Conservation (phyloP, 2,329 filamentous ascomycete genomes). For the Westerdykella sp. region DNA sequence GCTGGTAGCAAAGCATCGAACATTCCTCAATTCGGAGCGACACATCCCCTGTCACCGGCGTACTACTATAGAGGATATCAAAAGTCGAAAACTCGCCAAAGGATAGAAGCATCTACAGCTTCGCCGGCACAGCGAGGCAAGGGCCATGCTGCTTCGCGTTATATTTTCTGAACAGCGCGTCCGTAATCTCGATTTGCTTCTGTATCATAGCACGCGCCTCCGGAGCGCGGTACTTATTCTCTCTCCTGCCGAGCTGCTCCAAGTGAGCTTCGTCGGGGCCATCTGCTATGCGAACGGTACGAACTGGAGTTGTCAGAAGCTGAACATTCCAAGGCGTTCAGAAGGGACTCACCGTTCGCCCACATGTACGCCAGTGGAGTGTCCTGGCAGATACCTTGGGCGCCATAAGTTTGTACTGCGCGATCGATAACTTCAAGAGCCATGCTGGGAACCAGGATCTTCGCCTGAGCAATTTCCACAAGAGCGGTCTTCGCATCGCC, state of each 20-base stretch:
- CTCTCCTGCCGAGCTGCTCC: constrained; percentile 67
- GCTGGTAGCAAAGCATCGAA: too few species aligned
- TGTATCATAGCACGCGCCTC: constrained; percentile 54
- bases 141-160: constrained; percentile 17
- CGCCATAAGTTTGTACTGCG: constrained; percentile 83
- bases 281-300: constrained; percentile 77
- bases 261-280: constrained; percentile 83
- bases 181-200: constrained; percentile 57
- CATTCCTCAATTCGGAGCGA: too few species aligned
- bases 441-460: constrained; percentile 77
- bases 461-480: constrained; percentile 86
- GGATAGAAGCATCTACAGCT: too few species aligned
- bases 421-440: constrained; percentile 82
- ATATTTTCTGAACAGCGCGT: constrained; percentile 57
- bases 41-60: too few species aligned
- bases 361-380: constrained; percentile 74
- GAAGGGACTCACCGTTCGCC: constrained; percentile 44
- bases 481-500: constrained; percentile 78
- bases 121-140: not conserved
- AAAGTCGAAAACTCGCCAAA: too few species aligned
- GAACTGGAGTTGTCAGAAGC: constrained; percentile 39
- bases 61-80: too few species aligned
- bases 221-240: constrained; percentile 58
- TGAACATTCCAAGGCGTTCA: too few species aligned
- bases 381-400: constrained; percentile 82